Evolutionary conservation across 306 rosid genomes (phyloP).

Genomic region (Gynostemma pentaphyllum): DNA sequence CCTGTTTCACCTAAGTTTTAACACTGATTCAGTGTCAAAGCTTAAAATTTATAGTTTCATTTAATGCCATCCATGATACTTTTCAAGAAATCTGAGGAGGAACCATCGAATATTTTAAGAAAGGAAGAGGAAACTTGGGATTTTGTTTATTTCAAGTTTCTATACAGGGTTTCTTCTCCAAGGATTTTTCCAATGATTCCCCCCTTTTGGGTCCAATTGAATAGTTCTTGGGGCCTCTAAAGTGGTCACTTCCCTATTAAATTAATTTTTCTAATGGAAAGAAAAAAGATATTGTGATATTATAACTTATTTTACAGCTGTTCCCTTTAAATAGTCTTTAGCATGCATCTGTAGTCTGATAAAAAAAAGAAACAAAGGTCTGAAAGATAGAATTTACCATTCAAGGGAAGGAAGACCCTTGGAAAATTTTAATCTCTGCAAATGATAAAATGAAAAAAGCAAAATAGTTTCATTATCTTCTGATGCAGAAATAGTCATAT

Average conservation of each 20-base stretch:
- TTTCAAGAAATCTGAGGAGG: not conserved
- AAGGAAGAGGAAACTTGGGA: no score
- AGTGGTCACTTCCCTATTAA: not conserved
- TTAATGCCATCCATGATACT: not conserved
- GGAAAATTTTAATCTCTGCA: conserved; percentile 57
- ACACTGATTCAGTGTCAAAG: not conserved
- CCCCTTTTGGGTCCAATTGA: not conserved
- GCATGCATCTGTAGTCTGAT: not conserved
- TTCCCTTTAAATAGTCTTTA: not conserved
- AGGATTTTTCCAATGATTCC: not conserved
- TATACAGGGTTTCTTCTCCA: not conserved
- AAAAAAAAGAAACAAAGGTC: not conserved
- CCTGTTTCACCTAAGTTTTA: not conserved
- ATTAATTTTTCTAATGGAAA: not conserved
- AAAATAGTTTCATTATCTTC: conserved; percentile 23
- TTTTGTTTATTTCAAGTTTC: no score
- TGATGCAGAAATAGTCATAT: conserved; percentile 15
- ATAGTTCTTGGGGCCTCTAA: no score
- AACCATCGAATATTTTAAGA: not conserved
- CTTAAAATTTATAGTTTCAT: no score
- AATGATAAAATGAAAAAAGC: conserved; percentile 14
- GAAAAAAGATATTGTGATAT: not conserved
- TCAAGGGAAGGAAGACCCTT: conserved; percentile 34
- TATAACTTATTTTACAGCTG: not conserved
- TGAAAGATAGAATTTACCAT: conserved; percentile 39